Conservation (phyloP, 2,329 filamentous ascomycete species). For the Tricladium varicosporioides region DNA sequence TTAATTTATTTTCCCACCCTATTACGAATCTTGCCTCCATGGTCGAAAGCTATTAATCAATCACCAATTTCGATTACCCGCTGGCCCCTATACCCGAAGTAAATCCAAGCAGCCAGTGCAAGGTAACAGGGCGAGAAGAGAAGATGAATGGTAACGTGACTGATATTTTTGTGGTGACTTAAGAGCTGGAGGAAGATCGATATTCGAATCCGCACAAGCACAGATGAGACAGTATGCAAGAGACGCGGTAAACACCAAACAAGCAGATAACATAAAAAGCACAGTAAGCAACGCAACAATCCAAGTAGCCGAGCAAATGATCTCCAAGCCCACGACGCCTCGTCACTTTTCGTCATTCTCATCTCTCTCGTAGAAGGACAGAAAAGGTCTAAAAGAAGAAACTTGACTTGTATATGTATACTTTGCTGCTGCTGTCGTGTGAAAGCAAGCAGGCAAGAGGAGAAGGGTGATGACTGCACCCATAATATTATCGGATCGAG, state of each 20-base stretch:
- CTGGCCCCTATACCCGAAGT: neutral
- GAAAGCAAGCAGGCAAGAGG: neutral
- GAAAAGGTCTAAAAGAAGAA: neutral
- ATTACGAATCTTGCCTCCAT: neutral
- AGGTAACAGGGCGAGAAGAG: neutral
- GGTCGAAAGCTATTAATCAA: neutral
- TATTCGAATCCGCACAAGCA: neutral
- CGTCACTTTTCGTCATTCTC: neutral
- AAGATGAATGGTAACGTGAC: neutral
- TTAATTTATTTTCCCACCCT: neutral
- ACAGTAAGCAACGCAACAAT: neutral
- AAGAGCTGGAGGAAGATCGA: neutral
- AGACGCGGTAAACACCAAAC: neutral
- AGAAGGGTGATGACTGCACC: constrained; percentile 10
- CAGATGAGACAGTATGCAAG: neutral
- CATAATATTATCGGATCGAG: constrained; percentile 12
- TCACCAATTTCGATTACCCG: neutral
- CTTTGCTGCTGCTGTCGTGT: neutral
- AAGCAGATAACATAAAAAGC: neutral
- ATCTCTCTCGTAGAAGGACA: neutral
- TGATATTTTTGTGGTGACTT: neutral
- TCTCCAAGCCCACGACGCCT: neutral
- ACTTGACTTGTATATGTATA: neutral
- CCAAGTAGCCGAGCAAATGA: neutral
- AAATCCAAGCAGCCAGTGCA: neutral